A percentile compares a stretch with the other conserved stretches of the same genome.
phyloP scores from a whole-genome alignment of 1,284 basidiomycete genomes.

The Cutaneotrichosporon dermatis region DNA sequence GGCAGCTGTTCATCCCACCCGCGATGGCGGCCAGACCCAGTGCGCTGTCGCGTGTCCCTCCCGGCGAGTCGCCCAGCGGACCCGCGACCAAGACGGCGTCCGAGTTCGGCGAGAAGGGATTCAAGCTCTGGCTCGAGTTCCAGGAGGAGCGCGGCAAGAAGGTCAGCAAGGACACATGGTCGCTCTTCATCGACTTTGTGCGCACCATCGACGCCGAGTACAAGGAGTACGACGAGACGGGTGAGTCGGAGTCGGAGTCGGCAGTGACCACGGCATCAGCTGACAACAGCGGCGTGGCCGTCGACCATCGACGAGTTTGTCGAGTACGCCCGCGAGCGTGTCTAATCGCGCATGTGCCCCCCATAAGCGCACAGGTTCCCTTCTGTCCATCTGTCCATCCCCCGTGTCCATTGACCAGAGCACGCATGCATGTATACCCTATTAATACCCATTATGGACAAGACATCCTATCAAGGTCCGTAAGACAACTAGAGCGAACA shows the following conservation, averaged over 20 bases:
- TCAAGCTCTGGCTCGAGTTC: slow-evolving; percentile 80
- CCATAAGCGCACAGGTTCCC: no score
- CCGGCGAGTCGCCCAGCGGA: slow-evolving; percentile 42
- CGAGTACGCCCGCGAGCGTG: slow-evolving; percentile 37
- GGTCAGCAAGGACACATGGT: slow-evolving; percentile 91
- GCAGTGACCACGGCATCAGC: no score
- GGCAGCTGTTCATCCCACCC: slow-evolving; percentile 75
- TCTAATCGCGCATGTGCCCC: background rate
- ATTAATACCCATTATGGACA: background rate
- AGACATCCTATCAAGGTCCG: background rate
- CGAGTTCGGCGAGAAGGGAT: slow-evolving; percentile 65
- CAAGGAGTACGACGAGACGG: slow-evolving; percentile 76
- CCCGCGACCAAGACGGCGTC: slow-evolving; percentile 39
- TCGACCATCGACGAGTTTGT: slow-evolving; percentile 51
- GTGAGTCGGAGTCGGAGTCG: slow-evolving; percentile 49
- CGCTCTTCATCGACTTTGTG: slow-evolving; percentile 63
- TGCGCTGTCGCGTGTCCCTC: slow-evolving; percentile 49
- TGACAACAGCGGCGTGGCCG: slow-evolving; percentile 45
- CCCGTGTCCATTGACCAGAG: background rate
- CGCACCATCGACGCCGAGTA: slow-evolving; percentile 76
- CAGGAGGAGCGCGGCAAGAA: slow-evolving; percentile 67
- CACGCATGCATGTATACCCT: slow-evolving; percentile 6
- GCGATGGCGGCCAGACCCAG: slow-evolving; percentile 70
- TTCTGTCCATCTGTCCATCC: no score
- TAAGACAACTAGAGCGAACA: background rate